A percentile compares a stretch with the other conserved stretches of the same genome.
Evolutionary conservation across 305 asterid genomes (phyloP).

Genomic region (Fraxinus sp.): DNA sequence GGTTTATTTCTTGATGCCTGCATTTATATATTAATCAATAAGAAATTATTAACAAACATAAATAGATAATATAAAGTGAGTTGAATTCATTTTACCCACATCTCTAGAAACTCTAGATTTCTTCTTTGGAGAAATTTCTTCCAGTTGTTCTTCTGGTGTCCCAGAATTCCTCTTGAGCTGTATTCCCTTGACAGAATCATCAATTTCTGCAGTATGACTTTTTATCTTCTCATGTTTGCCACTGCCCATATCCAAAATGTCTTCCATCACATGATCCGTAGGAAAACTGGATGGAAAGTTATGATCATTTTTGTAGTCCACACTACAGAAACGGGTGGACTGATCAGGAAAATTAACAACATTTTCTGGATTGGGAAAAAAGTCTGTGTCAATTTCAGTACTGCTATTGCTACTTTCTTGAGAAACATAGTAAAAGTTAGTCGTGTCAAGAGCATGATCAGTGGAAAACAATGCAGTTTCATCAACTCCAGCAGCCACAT

Average conservation of each 20-base stretch:
- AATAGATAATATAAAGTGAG: not conserved
- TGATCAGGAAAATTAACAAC: conserved; percentile 21
- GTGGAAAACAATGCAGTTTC: conserved; percentile 21
- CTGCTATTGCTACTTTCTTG: conserved; percentile 54
- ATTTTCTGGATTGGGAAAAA: conserved; percentile 18
- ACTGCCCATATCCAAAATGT: conserved; percentile 11
- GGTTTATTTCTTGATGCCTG: conserved; percentile 41
- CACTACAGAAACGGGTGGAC: conserved; percentile 28
- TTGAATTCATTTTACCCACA: conserved; percentile 38
- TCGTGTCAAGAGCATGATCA: conserved; percentile 12
- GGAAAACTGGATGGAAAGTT: conserved; percentile 22
- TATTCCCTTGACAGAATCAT: conserved; percentile 27
- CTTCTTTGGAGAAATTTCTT: conserved; percentile 44
- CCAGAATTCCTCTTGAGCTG: conserved; percentile 44
- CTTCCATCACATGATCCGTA: conserved; percentile 23
- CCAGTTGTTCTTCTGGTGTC: conserved; percentile 4
- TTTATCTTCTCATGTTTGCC: not conserved
- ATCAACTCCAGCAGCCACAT: conserved; percentile 10
- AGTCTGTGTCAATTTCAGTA: conserved; percentile 24
- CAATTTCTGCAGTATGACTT: conserved; percentile 14
- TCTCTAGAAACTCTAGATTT: conserved; percentile 47
- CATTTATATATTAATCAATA: conserved; percentile 27
- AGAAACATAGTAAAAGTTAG: conserved; percentile 35
- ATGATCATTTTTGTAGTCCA: conserved; percentile 21
- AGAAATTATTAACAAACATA: not conserved